Percentiles rank a stretch among this genome's conserved stretches.
Conservation (phyloP, 2,329 filamentous ascomycete genomes). For the Colletotrichum paranaense region DNA sequence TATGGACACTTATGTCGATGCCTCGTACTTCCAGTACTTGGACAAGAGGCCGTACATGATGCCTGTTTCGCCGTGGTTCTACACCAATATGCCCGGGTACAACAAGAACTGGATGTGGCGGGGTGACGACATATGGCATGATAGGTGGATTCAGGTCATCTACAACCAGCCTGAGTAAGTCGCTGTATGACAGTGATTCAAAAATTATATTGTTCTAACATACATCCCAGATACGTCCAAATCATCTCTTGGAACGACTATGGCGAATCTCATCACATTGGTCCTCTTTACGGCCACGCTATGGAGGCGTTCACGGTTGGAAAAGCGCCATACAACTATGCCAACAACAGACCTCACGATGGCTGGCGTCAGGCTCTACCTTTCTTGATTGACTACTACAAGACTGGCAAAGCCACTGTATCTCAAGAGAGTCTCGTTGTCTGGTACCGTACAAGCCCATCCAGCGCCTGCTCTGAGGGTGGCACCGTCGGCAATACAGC, state of each 20-base stretch:
- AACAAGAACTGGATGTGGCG: slow-evolving; percentile 69
- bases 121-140: slow-evolving; percentile 67
- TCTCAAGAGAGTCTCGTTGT: slow-evolving; percentile 41
- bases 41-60: slow-evolving; percentile 66
- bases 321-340: slow-evolving; percentile 58
- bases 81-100: slow-evolving; percentile 64
- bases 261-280: slow-evolving; percentile 65
- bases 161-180: slow-evolving; percentile 66
- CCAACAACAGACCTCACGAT: slow-evolving; percentile 59
- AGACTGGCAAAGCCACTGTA: slow-evolving; percentile 48
- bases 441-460: slow-evolving; percentile 44
- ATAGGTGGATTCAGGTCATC: slow-evolving; percentile 67
- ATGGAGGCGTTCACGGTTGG: not conserved
- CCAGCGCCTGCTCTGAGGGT: slow-evolving; percentile 41
- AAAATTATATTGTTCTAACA: slow-evolving; percentile 66
- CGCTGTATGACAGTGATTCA: slow-evolving; percentile 38
- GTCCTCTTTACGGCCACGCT: slow-evolving; percentile 51
- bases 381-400: slow-evolving; percentile 61
- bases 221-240: slow-evolving; percentile 55
- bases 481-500: slow-evolving; percentile 44
- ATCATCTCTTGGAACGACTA: slow-evolving; percentile 60
- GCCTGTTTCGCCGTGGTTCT: slow-evolving; percentile 69
- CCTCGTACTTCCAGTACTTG: slow-evolving; percentile 34
- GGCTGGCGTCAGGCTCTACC: slow-evolving; percentile 62
- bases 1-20: slow-evolving; percentile 37